These are phyloP conservation scores for Coprinellus aureogranulatus DNA, from an alignment of 768 basidiomycete genomes.

Conservation along the genomic window DNA sequence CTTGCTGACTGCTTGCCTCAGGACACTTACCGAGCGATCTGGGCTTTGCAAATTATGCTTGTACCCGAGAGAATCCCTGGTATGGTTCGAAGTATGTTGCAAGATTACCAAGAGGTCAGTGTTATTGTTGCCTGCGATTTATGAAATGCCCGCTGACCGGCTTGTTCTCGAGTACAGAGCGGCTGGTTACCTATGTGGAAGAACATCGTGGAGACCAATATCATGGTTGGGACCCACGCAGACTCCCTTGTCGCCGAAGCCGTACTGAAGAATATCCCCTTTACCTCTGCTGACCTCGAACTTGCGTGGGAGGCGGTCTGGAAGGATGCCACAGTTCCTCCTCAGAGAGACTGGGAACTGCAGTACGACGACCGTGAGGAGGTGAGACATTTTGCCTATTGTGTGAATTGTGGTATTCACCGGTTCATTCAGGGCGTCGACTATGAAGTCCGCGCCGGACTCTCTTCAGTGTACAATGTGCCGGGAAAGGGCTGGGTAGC, in stretches of 20 bases:
- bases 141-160: no score
- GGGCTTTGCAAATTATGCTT: conserved; percentile 76
- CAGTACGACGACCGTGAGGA: conserved; percentile 74
- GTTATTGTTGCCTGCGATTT: no score
- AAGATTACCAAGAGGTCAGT: conserved; percentile 66
- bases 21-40: conserved; percentile 78
- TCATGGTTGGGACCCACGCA: conserved; percentile 82
- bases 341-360: conserved; percentile 50
- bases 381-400: no score
- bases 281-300: conserved; percentile 55
- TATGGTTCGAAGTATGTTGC: conserved; percentile 78
- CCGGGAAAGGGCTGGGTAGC: conserved; percentile 82
- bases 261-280: conserved; percentile 54
- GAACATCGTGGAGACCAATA: conserved; percentile 83
- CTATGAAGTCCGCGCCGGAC: conserved; percentile 78
- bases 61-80: conserved; percentile 74
- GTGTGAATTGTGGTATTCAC: no score
- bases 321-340: conserved; percentile 70
- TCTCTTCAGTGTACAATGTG: conserved; percentile 59
- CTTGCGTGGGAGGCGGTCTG: conserved; percentile 71
- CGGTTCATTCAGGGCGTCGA: no score
- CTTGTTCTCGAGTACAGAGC: conserved; percentile 37
- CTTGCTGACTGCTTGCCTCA: conserved; percentile 23
- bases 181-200: conserved; percentile 94
- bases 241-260: conserved; percentile 77